Conservation (phyloP, 768 basidiomycete species). For the Naganishia antarctica region DNA sequence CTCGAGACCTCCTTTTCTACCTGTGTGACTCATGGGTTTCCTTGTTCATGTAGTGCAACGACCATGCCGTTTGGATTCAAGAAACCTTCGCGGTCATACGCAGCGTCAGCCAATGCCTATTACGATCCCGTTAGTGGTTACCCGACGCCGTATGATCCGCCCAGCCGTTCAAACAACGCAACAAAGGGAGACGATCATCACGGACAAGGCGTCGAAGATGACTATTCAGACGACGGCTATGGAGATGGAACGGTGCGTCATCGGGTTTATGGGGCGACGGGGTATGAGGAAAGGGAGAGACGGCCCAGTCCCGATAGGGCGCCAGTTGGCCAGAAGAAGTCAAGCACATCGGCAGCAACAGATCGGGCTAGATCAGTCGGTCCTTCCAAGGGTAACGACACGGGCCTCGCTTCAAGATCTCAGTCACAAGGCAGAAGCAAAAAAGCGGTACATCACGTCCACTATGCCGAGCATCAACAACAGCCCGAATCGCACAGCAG, state of each 20-base stretch:
- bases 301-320: background rate
- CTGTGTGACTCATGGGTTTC: background rate
- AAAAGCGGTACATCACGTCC: background rate
- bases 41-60: background rate
- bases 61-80: constrained; percentile 25
- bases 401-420: too few relatives aligned
- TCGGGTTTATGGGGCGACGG: background rate
- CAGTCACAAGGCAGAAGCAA: background rate
- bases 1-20: too few relatives aligned
- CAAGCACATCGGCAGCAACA: background rate
- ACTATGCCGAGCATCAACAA: background rate
- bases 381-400: background rate
- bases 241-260: background rate
- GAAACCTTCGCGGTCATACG: constrained; percentile 26
- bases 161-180: background rate
- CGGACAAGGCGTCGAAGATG: background rate
- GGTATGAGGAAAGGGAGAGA: background rate
- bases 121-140: constrained; percentile 24
- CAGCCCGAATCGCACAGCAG: background rate
- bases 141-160: constrained; percentile 21
- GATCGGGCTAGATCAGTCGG: background rate
- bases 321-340: background rate
- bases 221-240: background rate
- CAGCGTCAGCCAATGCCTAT: constrained; percentile 4
- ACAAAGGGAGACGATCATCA: constrained; percentile 8